Percentiles rank a stretch among this genome's conserved stretches.
phyloP scores from a whole-genome alignment of 306 rosid genomes.

The Inga leiocalycina region DNA sequence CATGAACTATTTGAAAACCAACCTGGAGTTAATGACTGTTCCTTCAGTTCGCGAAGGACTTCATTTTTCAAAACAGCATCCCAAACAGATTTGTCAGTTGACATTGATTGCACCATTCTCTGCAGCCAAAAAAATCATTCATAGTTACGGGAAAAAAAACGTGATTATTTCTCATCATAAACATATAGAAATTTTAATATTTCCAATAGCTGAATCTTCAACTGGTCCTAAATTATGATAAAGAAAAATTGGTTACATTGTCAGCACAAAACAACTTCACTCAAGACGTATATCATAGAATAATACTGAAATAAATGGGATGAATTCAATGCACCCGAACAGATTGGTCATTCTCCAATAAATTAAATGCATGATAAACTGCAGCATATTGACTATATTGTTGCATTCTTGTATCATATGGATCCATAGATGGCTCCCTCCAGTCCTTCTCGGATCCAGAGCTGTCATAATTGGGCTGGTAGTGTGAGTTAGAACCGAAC shows the following conservation, averaged over 20 bases:
- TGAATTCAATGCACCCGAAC: constrained; percentile 58
- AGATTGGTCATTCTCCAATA: constrained; percentile 69
- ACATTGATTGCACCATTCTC: constrained; percentile 78
- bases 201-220: neutral
- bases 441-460: constrained; percentile 62
- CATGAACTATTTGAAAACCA: constrained; percentile 20
- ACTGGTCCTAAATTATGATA: neutral
- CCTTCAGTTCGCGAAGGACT: constrained; percentile 65
- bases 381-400: constrained; percentile 38
- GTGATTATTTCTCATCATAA: neutral
- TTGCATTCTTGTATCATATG: constrained; percentile 36
- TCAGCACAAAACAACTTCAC: constrained; percentile 10
- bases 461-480: constrained; percentile 46
- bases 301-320: neutral
- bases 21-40: constrained; percentile 54
- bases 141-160: neutral
- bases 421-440: constrained; percentile 60
- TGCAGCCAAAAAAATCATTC: constrained; percentile 16
- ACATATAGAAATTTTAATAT: neutral
- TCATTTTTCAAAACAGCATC: constrained; percentile 80
- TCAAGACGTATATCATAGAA: neutral
- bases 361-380: constrained; percentile 65
- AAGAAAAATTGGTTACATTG: neutral
- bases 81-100: constrained; percentile 79
- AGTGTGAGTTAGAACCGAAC: constrained; percentile 44